Percentiles rank a stretch among this genome's conserved stretches.
Conservation (phyloP, 106 monocot species). For the Acorus gramineus region DNA sequence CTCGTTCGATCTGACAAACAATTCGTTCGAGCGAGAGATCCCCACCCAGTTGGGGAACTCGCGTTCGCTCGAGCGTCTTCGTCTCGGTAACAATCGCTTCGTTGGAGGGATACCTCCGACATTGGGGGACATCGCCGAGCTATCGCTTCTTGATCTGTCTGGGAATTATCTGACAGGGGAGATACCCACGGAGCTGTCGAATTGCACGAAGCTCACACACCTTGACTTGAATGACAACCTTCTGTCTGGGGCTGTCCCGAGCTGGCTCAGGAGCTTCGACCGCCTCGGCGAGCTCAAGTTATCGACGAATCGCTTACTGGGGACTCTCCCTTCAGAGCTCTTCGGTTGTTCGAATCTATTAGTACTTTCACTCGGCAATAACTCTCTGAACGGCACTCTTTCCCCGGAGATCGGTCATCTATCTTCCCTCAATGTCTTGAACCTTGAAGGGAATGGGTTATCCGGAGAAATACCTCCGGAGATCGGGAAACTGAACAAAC, state of each 20-base stretch:
- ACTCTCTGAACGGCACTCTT: conserved; percentile 46
- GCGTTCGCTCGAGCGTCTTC: conserved; percentile 55
- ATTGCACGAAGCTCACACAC: conserved; percentile 48
- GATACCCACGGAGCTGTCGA: conserved; percentile 57
- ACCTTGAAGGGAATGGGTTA: conserved; percentile 48
- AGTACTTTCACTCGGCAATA: conserved; percentile 51
- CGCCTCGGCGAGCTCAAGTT: conserved; percentile 69
- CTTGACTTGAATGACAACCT: conserved; percentile 54
- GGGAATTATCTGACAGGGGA: conserved; percentile 50
- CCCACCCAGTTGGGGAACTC: conserved; percentile 60
- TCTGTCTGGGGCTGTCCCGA: conserved; percentile 41
- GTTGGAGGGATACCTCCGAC: conserved; percentile 48
- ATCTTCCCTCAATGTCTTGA: conserved; percentile 48
- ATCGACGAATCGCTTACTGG: conserved; percentile 51
- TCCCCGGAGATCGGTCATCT: conserved; percentile 40
- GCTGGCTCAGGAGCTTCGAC: conserved; percentile 58
- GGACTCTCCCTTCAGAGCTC: conserved; percentile 39
- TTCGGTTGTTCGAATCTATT: conserved; percentile 66
- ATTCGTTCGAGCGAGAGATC: conserved; percentile 49
- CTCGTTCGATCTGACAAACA: conserved; percentile 84
- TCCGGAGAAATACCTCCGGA: conserved; percentile 58
- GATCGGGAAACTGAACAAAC: conserved; percentile 51
- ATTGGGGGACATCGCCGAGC: conserved; percentile 32
- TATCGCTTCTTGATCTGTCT: conserved; percentile 64
- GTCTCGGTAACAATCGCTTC: conserved; percentile 61